These are phyloP conservation scores for Pholiota molesta DNA, from an alignment of 768 basidiomycete species.

Conservation along the genomic window DNA sequence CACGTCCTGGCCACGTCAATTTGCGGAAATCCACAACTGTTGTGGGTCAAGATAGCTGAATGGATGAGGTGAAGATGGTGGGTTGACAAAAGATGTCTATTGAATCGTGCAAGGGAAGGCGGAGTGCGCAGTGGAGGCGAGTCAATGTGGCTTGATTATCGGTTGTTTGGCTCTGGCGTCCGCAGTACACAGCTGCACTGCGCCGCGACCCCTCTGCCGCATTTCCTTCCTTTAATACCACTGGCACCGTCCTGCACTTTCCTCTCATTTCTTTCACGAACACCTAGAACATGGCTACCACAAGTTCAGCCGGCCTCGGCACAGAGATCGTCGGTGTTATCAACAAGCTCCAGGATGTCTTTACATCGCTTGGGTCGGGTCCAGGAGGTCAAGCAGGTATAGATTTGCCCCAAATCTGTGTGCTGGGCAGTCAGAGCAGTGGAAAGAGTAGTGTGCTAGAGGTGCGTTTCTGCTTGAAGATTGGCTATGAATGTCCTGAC, in stretches of 20 bases:
- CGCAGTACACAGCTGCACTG: conserved; percentile 28
- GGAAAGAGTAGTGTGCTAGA: conserved; percentile 93
- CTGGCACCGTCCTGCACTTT: conserved; percentile 15
- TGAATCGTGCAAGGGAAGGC: neutral
- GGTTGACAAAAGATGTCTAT: neutral
- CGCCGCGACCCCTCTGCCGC: conserved; percentile 18
- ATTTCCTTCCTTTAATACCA: conserved; percentile 21
- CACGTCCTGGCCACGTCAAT: too few relatives aligned
- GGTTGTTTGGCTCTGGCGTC: conserved; percentile 29
- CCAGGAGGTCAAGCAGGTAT: conserved; percentile 59
- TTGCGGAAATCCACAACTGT: too few relatives aligned
- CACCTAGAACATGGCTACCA: conserved; percentile 49
- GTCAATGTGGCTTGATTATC: conserved; percentile 5
- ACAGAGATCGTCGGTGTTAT: conserved; percentile 79
- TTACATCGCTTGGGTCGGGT: conserved; percentile 79
- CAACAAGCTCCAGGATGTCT: conserved; percentile 93
- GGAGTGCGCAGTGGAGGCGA: neutral
- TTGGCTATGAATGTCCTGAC: neutral
- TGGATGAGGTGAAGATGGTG: too few relatives aligned
- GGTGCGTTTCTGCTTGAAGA: conserved; percentile 43
- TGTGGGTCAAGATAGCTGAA: too few relatives aligned
- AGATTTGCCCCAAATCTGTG: conserved; percentile 92
- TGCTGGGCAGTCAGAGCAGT: conserved; percentile 89
- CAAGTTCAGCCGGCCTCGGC: conserved; percentile 70
- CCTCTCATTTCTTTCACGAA: conserved; percentile 19